Evolutionary conservation across 2,329 filamentous ascomycete species (phyloP), one percentile per base, ranked within the genome.

Genomic region (Talaromyces sp.): DNA sequence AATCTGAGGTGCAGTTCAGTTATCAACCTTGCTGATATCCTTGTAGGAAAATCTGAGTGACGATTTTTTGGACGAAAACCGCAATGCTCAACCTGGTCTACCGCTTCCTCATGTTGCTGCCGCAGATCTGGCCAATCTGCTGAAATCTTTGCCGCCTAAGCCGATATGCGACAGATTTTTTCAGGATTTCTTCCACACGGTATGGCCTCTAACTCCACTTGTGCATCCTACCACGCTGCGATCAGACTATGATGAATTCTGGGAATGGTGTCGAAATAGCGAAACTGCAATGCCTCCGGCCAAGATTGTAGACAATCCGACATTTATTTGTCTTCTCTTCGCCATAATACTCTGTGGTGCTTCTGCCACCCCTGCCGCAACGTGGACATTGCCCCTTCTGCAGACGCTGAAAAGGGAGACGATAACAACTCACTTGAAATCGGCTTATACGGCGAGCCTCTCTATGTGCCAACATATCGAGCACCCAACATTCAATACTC

Each of bases 401-500:
- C 9, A 56, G 52, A 24, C 9, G 5, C n/a, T 37, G 52, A n/a
- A 24, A 16, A 62, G 31, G 22, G 49, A 56, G 35, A 31, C 24
- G 7, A 66, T 60, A 13, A 64, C 67, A 16, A 35, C 63, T 14
- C 57, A 49, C 22, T 49, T 69, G 4, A 56, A 60, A 33, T 43
- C 43, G 5, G 56, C 65, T 37, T 69, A 65, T 39, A 58, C 50
- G 24, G 61, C 65, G 4, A 68, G 65, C 14, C 56, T 71, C 14
- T n/a, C 22, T 22, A 54, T 65, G 33, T 68, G 69, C 45, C 47
- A 49, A 50, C 57, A 67, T 61, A 24, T 52, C 5, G 60, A 68
- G 54, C 60, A 71, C 50, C 69, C 69, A 52, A 71, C 69, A 14
- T 60, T 70, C 3, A 54, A 69, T 19, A 68, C 68, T 24, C 50